Percentiles rank a stretch among this genome's conserved stretches.
phyloP scores from a whole-genome alignment of 2,329 filamentous ascomycete genomes.

The Lecanoromycetidae sp. region DNA sequence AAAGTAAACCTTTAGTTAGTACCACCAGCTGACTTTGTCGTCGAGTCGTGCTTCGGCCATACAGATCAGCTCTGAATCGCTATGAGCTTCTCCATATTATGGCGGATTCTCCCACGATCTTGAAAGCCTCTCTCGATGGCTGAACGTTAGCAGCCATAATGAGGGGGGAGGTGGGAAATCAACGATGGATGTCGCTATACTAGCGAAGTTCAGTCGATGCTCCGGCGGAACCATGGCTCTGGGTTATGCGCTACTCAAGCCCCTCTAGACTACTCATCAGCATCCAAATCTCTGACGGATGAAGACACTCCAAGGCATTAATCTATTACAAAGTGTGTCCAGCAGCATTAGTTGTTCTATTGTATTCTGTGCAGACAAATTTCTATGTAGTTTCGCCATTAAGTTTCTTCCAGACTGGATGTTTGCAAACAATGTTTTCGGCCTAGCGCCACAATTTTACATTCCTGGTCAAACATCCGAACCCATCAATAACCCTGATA shows the following conservation, averaged over 20 bases:
- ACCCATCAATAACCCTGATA: neutral
- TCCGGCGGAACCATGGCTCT: conserved; percentile 1
- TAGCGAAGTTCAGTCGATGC: neutral
- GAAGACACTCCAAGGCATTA: too few species aligned
- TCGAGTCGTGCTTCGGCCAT: neutral
- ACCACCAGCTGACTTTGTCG: neutral
- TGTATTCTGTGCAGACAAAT: too few species aligned
- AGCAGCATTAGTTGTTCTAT: too few species aligned
- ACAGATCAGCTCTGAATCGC: too few species aligned
- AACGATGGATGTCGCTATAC: neutral
- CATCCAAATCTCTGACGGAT: too few species aligned
- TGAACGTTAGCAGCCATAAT: too few species aligned
- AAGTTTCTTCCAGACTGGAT: neutral
- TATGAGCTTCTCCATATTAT: too few species aligned
- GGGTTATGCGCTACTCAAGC: neutral
- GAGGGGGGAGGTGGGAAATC: neutral
- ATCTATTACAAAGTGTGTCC: too few species aligned
- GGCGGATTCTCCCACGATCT: too few species aligned
- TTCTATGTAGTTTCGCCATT: neutral
- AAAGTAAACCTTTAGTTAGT: too few species aligned
- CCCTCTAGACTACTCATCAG: too few species aligned
- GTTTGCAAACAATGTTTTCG: conserved; percentile 8
- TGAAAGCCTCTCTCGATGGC: too few species aligned
- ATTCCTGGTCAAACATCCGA: conserved; percentile 10
- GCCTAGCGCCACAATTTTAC: neutral